Evolutionary conservation across 306 rosid species (phyloP), one percentile per base, ranked within the genome.

Genomic region (Alnus glutinosa): DNA sequence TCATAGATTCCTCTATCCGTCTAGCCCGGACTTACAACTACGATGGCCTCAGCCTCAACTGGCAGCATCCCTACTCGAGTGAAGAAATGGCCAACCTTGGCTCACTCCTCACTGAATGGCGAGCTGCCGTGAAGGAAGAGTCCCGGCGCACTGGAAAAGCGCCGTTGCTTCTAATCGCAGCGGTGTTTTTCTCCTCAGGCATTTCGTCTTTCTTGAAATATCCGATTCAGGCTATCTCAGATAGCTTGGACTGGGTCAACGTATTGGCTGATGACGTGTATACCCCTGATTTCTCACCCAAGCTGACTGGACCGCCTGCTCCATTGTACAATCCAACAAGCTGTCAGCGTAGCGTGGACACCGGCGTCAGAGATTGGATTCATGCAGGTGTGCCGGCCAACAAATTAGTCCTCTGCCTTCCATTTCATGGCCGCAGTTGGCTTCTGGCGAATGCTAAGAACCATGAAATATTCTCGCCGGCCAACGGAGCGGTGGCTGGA

Each of bases 1-100:
- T 90, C 84, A 86, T 90, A n/a, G 76, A 84, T n/a, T 90, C 91
- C 39, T 85, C 93, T 1, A 71, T 86, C 8, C 37, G 19, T 3
- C 16, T 81, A 3, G 89, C 89, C 4, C 71, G 87, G 37, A 4
- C 18, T 3, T 3, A 80, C 70, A 64, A n/a, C 15, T 83, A 81
- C 68, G 32, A 83, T 52, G 89, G 87, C 47, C 84, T 86, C 2
- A 85, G 81, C 83, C 58, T 86, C 23, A 82, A 81, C 16, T 86
- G 89, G 89, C 84, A 77, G 34, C 80, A 61, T 28, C 80, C 87
- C 0, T 51, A 78, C 9, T 19, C 83, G 15, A 2, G 77, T 8
- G 15, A 84, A 1, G 84, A 87, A 61, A 84, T 81, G 71, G 9
- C 78, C 48, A 78, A 87, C 72, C 73, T 84, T 11, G 88, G 86